These are phyloP conservation scores for Persicaria tinctoria DNA, from an alignment of 148 eudicot species.

Conservation along the genomic window DNA sequence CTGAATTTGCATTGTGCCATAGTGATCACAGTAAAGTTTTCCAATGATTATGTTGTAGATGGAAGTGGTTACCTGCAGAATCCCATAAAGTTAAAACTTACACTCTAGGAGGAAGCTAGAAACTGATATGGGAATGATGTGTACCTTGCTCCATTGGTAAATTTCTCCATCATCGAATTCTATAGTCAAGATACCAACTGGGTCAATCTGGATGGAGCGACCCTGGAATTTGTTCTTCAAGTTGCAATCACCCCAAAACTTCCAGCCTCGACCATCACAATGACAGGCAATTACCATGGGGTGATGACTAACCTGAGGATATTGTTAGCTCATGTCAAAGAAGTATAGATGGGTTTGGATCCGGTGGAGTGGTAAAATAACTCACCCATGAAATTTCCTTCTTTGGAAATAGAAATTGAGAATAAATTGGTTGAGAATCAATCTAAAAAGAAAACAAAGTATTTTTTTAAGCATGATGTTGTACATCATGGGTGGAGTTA, in stretches of 20 bases:
- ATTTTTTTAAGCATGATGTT: neutral
- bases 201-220: slow-evolving; percentile 70
- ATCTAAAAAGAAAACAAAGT: neutral
- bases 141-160: slow-evolving; percentile 71
- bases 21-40: slow-evolving; percentile 80
- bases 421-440: neutral
- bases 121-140: neutral
- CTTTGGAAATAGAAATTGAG: neutral
- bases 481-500: too few relatives aligned
- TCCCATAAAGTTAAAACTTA: too few relatives aligned
- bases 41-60: slow-evolving; percentile 89
- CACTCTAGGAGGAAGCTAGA: neutral
- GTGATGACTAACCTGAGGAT: slow-evolving; percentile 62
- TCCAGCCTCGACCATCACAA: slow-evolving; percentile 32
- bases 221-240: slow-evolving; percentile 66
- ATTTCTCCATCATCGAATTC: slow-evolving; percentile 71
- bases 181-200: slow-evolving; percentile 53
- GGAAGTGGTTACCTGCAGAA: slow-evolving; percentile 74
- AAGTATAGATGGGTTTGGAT: neutral
- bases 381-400: too few relatives aligned
- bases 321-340: neutral
- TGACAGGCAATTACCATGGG: slow-evolving; percentile 27
- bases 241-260: slow-evolving; percentile 63
- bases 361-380: too few relatives aligned
- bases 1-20: slow-evolving; percentile 80